phyloP scores from a whole-genome alignment of 345 rosid species.

The Eucalyptus cloeziana region DNA sequence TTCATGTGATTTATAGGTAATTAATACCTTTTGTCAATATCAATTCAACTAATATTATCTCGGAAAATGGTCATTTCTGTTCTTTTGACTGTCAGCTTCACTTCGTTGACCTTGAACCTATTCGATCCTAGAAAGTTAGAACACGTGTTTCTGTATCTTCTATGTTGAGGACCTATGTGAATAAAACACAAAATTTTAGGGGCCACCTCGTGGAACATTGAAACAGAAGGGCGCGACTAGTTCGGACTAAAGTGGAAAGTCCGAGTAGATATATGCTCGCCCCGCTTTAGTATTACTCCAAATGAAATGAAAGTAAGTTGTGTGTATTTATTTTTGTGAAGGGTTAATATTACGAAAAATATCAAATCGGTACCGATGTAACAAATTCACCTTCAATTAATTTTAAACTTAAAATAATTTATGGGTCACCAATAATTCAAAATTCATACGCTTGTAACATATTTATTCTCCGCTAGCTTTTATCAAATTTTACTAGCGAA shows the following conservation, averaged over 20 bases:
- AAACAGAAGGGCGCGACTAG: background rate
- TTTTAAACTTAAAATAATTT: too few species aligned
- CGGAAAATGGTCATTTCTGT: background rate
- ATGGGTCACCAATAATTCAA: background rate
- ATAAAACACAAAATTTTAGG: background rate
- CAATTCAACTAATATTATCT: background rate
- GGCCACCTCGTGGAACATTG: background rate
- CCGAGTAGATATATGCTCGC: background rate
- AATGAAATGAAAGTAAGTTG: background rate
- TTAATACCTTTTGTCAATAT: background rate
- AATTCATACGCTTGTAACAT: fast-evolving
- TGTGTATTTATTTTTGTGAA: background rate
- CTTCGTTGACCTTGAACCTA: background rate
- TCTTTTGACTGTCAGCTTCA: background rate
- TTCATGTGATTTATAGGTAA: background rate
- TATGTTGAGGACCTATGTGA: background rate
- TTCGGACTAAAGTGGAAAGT: background rate
- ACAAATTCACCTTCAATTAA: background rate
- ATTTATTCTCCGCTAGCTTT: fast-evolving
- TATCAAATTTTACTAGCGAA: background rate
- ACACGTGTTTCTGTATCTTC: background rate
- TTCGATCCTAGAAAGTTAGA: background rate
- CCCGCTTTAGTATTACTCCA: background rate
- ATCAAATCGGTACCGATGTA: fast-evolving
- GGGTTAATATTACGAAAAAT: background rate